Evolutionary conservation across 106 monocot species (phyloP).

Genomic region (Allium cepa): DNA sequence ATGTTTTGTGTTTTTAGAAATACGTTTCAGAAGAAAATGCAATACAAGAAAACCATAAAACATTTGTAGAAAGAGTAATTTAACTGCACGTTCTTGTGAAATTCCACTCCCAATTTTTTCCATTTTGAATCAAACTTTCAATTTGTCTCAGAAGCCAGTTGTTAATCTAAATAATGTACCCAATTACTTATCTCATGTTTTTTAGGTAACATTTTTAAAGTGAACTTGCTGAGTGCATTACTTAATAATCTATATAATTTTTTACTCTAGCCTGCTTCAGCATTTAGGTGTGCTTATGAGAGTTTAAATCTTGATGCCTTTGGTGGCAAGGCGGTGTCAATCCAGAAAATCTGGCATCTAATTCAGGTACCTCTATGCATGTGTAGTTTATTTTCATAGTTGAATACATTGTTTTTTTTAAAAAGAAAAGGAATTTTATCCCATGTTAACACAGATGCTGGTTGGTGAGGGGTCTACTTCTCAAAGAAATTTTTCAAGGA

Average conservation of each 20-base stretch:
- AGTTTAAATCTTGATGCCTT: constrained; percentile 37
- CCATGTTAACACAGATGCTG: constrained; percentile 39
- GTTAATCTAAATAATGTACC: background rate
- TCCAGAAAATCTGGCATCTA: constrained; percentile 98
- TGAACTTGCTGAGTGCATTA: background rate
- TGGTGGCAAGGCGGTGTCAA: constrained; percentile 73
- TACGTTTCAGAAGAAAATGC: too few species aligned
- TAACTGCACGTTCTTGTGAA: too few species aligned
- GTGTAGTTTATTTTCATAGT: background rate
- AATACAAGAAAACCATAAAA: too few species aligned
- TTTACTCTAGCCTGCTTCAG: constrained; percentile 63
- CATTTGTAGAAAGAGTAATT: too few species aligned
- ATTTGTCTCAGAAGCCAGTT: background rate
- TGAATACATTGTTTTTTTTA: too few species aligned
- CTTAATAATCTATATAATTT: background rate
- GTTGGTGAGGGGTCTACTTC: constrained; percentile 45
- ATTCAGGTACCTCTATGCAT: constrained; percentile 50
- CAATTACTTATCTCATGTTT: background rate
- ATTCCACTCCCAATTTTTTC: too few species aligned
- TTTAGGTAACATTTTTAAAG: background rate
- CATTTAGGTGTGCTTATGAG: constrained; percentile 79
- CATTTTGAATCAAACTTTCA: too few species aligned
- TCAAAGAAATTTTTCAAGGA: constrained; percentile 59
- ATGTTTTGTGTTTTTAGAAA: too few species aligned
- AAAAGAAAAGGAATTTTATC: too few species aligned